Percentiles rank a stretch among this genome's conserved stretches.
Evolutionary conservation across 148 eudicot species (phyloP).

Genomic region (Dianthus caryophyllus): DNA sequence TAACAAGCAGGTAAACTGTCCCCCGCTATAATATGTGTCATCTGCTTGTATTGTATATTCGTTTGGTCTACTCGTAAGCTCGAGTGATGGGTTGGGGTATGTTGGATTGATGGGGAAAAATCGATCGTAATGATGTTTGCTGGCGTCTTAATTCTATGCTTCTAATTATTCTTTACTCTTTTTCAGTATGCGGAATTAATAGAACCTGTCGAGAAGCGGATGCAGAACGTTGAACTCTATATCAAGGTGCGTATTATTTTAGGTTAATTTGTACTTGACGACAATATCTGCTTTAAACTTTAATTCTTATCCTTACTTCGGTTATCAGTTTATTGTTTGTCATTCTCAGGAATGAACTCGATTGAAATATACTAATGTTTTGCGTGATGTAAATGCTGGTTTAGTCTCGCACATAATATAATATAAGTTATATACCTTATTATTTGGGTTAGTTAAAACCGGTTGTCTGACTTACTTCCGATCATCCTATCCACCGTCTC

Average conservation of each 20-base stretch:
- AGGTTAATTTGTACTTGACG: too few species aligned
- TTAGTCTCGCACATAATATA: too few species aligned
- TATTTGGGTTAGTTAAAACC: too few species aligned
- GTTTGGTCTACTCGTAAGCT: neutral
- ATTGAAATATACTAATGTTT: too few species aligned
- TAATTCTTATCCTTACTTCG: neutral
- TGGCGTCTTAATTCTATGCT: neutral
- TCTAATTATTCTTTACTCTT: neutral
- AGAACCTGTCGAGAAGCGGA: constrained; percentile 67
- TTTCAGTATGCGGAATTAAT: constrained; percentile 84
- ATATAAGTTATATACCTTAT: too few species aligned
- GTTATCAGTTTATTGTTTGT: neutral
- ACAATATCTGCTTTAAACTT: too few species aligned
- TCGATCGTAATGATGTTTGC: neutral
- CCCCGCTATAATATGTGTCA: neutral
- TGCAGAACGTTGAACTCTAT: constrained; percentile 58
- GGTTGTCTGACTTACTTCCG: too few species aligned
- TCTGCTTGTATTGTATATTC: neutral
- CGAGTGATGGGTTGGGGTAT: neutral
- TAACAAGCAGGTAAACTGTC: constrained; percentile 56
- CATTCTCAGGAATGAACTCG: too few species aligned
- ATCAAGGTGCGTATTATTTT: constrained; percentile 84
- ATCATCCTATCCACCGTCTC: too few species aligned
- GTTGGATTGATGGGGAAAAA: neutral
- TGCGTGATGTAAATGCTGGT: too few species aligned